Base-by-base conservation (phyloP, 345 rosid species). In the Mangifera indica region DNA sequence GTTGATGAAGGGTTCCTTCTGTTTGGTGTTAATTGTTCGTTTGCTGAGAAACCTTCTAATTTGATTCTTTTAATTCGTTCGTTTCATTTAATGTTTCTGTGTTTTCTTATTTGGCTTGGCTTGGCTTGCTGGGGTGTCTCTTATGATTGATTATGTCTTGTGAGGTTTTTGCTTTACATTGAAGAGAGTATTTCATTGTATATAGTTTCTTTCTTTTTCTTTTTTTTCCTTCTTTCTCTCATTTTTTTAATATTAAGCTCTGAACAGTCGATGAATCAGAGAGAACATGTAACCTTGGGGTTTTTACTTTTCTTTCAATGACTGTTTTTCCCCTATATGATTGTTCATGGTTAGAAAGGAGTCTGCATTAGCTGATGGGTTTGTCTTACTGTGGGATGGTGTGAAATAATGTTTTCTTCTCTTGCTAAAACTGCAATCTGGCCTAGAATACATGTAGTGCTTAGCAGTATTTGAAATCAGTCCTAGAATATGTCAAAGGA, bases 111-210 rank as follows among this genome's bases (percentile, higher is more conserved):
- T 56, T 22, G 34, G 25, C 21, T 57, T 64, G 55, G 13, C 52
- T 63, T 46, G 55, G 13, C 52, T 62, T 45, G 49, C 42, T 67
- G 70, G 69, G 34, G 49, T 20, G 13, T 40, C 20, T 77, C 2
- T 2, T 15, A 14, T 20, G 20, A 53, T 44, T 58, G 65, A 7
- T 62, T 22, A 10, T 72, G 12, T 63, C 34, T 45, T 63, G 13
- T 24, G 13, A 5, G 20, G 58, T 26, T 32, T 45, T 49, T n/a
- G 25, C 40, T 15, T 45, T 25, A n/a, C 56, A 11, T 57, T 58
- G 4, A 6, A 7, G 22, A 57, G 42, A 57, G 73, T 18, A 65
- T 24, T 58, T 18, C 42, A 45, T 48, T 25, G 15, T 37, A 26
- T 5, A 13, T 71, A 29, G 32, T 26, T 13, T 55, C 14, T 68